These are phyloP conservation scores for Beauveria sp. DNA, from an alignment of 2,329 filamentous ascomycete genomes.

Conservation along the genomic window DNA sequence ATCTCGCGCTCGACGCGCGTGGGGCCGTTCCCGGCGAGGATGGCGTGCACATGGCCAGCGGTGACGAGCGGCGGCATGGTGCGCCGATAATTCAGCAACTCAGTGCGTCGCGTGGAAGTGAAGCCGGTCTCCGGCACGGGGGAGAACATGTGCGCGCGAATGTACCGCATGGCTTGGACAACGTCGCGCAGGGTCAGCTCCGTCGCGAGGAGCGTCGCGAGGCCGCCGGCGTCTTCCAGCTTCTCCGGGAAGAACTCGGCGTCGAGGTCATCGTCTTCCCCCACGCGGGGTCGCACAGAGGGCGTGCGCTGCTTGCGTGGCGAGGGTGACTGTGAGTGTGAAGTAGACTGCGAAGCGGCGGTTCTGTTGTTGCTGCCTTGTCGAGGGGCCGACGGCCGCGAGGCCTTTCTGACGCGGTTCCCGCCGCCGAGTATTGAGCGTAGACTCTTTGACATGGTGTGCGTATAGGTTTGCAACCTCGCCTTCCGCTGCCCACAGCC, in stretches of 20 bases:
- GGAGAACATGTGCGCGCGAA: slow-evolving; percentile 56
- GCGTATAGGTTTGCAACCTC: neutral
- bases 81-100: slow-evolving; percentile 54
- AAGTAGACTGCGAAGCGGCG: neutral
- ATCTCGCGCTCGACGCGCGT: slow-evolving; percentile 62
- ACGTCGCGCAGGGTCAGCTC: slow-evolving; percentile 54
- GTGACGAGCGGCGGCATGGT: slow-evolving; percentile 57
- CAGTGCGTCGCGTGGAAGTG: slow-evolving; percentile 54
- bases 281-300: slow-evolving; percentile 19
- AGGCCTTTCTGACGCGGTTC: slow-evolving; percentile 27
- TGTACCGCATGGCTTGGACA: slow-evolving; percentile 56
- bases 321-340: slow-evolving; percentile 9
- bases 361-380: slow-evolving; percentile 1
- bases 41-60: slow-evolving; percentile 56
- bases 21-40: slow-evolving; percentile 45
- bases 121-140: slow-evolving; percentile 56
- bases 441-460: slow-evolving; percentile 26
- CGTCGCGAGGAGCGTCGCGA: slow-evolving; percentile 45
- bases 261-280: slow-evolving; percentile 18
- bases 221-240: slow-evolving; percentile 56
- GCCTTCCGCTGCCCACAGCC: no score
- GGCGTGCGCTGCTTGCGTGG: slow-evolving; percentile 6
- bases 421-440: slow-evolving; percentile 32
- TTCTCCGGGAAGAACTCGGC: slow-evolving; percentile 31
- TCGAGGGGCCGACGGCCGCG: slow-evolving; percentile 13